These are phyloP conservation scores for Cyclotella baltica DNA, from an alignment of 108 stramenopile species.

Conservation along the genomic window DNA sequence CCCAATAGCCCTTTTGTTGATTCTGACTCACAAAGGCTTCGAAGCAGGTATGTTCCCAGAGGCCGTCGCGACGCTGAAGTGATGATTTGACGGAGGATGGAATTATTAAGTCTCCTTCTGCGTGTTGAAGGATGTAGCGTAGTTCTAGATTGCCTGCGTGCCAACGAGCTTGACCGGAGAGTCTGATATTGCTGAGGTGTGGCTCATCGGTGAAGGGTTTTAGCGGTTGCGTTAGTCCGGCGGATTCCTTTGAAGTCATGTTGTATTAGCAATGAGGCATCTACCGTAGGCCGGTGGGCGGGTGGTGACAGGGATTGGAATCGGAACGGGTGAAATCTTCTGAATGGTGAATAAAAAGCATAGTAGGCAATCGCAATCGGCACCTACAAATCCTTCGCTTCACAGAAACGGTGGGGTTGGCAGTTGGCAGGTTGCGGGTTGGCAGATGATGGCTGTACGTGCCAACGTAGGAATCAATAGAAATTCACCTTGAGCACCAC, in stretches of 20 bases:
- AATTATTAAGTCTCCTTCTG: background rate
- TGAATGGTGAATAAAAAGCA: no score
- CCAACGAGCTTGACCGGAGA: constrained; percentile 1
- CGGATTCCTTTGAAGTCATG: background rate
- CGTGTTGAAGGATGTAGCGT: background rate
- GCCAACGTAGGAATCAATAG: no score
- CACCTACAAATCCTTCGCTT: no score
- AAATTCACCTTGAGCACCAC: no score
- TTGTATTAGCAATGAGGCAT: no score
- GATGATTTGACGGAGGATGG: background rate
- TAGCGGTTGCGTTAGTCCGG: background rate
- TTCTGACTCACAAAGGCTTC: constrained; percentile 13
- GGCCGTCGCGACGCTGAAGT: background rate
- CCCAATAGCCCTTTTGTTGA: background rate
- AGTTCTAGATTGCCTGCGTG: background rate
- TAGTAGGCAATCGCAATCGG: no score
- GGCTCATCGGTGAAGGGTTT: background rate
- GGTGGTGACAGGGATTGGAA: no score
- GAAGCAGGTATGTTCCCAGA: constrained; percentile 18
- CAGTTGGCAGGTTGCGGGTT: no score
- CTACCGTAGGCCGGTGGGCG: no score
- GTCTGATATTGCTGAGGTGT: background rate
- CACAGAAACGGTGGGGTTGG: no score
- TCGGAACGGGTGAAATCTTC: no score
- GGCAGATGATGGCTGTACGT: no score